These are phyloP conservation scores for Agrocybe pediades DNA, from an alignment of 768 basidiomycete species.

Conservation along the genomic window DNA sequence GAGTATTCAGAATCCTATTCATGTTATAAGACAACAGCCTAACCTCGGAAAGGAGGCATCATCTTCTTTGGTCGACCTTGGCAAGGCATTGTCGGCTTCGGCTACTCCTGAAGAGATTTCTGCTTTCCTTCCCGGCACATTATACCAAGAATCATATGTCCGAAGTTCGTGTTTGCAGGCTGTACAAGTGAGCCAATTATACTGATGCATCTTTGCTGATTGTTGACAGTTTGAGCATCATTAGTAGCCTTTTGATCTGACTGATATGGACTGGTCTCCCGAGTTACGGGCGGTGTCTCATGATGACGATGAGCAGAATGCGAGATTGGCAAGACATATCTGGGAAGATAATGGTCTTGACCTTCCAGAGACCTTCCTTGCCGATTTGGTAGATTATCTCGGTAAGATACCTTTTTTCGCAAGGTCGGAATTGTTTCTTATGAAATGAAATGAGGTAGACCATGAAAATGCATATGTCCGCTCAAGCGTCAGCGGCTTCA, in stretches of 20 bases:
- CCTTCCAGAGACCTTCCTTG: constrained; percentile 67
- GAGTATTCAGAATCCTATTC: constrained; percentile 68
- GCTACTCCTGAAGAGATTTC: constrained; percentile 64
- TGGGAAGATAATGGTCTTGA: constrained; percentile 98
- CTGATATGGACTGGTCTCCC: constrained; percentile 91
- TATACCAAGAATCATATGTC: constrained; percentile 86
- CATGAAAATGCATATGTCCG: constrained; percentile 85
- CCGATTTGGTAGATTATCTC: constrained; percentile 62
- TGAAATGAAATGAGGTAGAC: constrained; percentile 47
- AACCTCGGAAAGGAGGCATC: constrained; percentile 83
- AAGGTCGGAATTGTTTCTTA: background rate
- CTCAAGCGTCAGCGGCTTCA: constrained; percentile 63
- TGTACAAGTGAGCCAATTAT: constrained; percentile 62
- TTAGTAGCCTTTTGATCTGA: constrained; percentile 85
- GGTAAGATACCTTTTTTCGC: constrained; percentile 57
- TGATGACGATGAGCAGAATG: constrained; percentile 86
- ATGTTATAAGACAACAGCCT: constrained; percentile 76
- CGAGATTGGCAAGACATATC: constrained; percentile 71
- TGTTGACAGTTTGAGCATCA: constrained; percentile 6
- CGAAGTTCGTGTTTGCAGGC: constrained; percentile 90
- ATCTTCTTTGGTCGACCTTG: constrained; percentile 77
- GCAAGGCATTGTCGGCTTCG: constrained; percentile 71
- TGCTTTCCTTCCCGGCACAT: constrained; percentile 70
- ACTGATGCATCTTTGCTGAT: background rate
- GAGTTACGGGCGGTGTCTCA: constrained; percentile 88